Evolutionary conservation across 1,284 basidiomycete species (phyloP), one percentile per base, ranked within the genome.

Genomic region (Sporisorium sorghi): DNA sequence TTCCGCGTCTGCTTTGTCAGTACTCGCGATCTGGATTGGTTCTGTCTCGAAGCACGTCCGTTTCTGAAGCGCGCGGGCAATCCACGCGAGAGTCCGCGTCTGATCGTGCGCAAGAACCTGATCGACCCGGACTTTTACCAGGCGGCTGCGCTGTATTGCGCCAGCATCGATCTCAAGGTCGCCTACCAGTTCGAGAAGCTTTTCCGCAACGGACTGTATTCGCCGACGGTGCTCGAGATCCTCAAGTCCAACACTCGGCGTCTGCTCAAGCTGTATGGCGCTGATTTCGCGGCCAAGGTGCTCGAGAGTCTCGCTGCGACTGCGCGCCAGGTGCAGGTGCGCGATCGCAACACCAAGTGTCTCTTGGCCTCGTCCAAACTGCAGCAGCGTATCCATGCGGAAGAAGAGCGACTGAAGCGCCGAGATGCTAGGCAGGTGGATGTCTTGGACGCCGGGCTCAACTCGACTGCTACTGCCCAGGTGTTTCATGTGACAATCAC

Each of bases 401-500:
- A 62, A 39, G 59, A 58, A 35, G 23, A 58, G 37, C 55, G 66
- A 10, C 39, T 61, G 21, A 46, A 48, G n/a, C 39, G 59, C n/a
- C 58, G 58, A 21, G 46, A 54, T 19, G 46, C 55, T 5, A 21
- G 23, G 0, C 32, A 62, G 5, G 19, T 33, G 15, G 55, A 54
- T 19, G 37, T 35, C 7, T 44, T 69, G 37, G 44, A 58, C 3
- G 33, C n/a, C 1, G n/a, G 42, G 39, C 39, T 44, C 23, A 44
- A 33, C 14, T 21, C 55, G 12, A 42, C 62, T 10, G 68, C 68
- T 17, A 65, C 61, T 4, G 63, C 62, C 0, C 56, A 65, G 28
- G 68, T 71, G 17, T 65, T 65, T 23, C 59, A 71, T 28, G 68
- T 59, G 12, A 65, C 62, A 21, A 57, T 71, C 40, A 71, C 62